Evolutionary conservation across 306 rosid genomes (phyloP).

Genomic region (Chamaecrista fasciculata): DNA sequence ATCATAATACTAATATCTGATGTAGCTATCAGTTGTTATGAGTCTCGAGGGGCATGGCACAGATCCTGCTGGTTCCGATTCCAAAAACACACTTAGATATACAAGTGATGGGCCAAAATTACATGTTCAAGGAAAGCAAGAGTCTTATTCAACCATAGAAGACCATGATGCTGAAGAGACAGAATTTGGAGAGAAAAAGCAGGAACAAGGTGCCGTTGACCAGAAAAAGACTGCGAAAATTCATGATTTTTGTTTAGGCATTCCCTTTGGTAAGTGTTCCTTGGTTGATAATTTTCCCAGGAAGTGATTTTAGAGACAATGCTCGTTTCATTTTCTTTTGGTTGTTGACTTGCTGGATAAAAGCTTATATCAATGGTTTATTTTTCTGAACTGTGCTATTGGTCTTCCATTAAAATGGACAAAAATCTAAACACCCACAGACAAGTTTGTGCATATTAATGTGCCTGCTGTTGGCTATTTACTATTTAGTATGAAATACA

Average conservation of each 20-base stretch:
- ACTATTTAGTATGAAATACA: not conserved
- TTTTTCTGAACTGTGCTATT: not conserved
- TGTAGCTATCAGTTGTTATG: constrained; percentile 55
- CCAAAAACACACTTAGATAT: constrained; percentile 42
- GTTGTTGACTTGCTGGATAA: not conserved
- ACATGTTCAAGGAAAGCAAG: constrained; percentile 38
- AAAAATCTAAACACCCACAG: too few relatives aligned
- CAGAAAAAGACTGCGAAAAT: constrained; percentile 61
- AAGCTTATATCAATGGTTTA: not conserved
- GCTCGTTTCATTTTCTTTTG: constrained; percentile 10
- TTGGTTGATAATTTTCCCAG: constrained; percentile 21
- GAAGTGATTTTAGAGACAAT: constrained; percentile 8
- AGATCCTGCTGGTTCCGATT: constrained; percentile 42
- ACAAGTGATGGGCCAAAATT: constrained; percentile 40
- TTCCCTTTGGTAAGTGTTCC: constrained; percentile 77
- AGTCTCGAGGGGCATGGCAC: constrained; percentile 53
- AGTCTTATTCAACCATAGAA: constrained; percentile 36
- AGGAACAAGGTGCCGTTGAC: constrained; percentile 33
- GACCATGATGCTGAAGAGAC: constrained; percentile 35
- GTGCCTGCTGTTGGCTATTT: too few relatives aligned
- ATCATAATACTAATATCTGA: constrained; percentile 33
- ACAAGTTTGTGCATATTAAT: too few relatives aligned
- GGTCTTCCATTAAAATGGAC: not conserved
- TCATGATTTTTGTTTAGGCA: constrained; percentile 96
- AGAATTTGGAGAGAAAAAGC: constrained; percentile 33